A percentile compares a stretch with the other conserved stretches of the same genome.
phyloP scores from a whole-genome alignment of 768 basidiomycete genomes.

The Lentinula sp. region DNA sequence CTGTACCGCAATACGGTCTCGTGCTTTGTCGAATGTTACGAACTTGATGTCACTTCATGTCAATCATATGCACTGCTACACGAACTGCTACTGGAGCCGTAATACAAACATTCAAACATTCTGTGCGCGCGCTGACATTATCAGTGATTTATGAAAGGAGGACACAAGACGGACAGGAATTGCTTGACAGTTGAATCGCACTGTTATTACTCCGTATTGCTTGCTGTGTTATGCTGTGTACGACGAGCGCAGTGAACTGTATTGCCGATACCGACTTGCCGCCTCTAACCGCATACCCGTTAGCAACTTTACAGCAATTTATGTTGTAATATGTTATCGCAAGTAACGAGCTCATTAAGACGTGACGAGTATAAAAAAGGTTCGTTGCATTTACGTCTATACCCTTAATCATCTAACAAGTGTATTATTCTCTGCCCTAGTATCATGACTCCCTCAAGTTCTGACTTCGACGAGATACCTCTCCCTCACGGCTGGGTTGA shows the following conservation, averaged over 20 bases:
- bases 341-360: not conserved
- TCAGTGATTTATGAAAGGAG: not conserved
- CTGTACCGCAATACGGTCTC: not conserved
- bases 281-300: not conserved
- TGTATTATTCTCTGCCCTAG: not conserved
- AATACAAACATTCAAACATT: not conserved
- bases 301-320: not conserved
- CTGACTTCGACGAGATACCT: constrained; percentile 15
- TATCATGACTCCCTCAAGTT: constrained; percentile 13
- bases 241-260: not conserved
- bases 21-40: not conserved
- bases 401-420: not conserved
- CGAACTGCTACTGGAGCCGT: not conserved
- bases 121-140: not conserved
- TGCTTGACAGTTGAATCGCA: no score
- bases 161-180: no score
- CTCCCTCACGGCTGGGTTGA: constrained; percentile 46
- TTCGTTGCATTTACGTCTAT: not conserved
- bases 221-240: not conserved
- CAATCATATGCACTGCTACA: not conserved
- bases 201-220: no score
- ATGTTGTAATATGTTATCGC: not conserved
- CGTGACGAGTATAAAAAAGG: not conserved
- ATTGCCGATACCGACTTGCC: not conserved
- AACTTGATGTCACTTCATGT: not conserved